A percentile compares a stretch with the other conserved stretches of the same genome.
Conservation (phyloP, 2,329 filamentous ascomycete genomes). For the Sporothrix humicola region DNA sequence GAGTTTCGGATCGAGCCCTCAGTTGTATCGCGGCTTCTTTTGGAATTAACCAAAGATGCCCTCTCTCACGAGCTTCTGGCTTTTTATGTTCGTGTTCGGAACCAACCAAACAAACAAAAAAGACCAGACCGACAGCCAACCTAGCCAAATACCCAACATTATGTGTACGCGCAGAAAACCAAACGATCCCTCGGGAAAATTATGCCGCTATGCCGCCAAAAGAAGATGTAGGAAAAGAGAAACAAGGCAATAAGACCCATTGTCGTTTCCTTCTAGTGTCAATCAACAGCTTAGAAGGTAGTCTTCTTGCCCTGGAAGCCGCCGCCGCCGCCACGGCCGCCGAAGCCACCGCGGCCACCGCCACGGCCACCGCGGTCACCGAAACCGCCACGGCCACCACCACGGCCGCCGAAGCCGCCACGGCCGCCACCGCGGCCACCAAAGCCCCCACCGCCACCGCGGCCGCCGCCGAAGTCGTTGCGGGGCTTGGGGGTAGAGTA, state of each 20-base stretch:
- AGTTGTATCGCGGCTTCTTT: constrained; percentile 57
- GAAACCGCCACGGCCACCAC: constrained; percentile 63
- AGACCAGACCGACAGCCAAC: constrained; percentile 63
- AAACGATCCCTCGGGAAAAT: constrained; percentile 49
- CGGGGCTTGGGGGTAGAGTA: constrained; percentile 72
- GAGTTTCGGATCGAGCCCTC: constrained; percentile 41
- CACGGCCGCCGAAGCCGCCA: constrained; percentile 58
- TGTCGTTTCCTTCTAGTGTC: not conserved
- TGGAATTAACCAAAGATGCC: not conserved
- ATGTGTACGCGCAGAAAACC: constrained; percentile 38
- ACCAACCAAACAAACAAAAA: not conserved
- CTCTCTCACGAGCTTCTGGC: constrained; percentile 29
- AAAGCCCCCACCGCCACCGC: constrained; percentile 44
- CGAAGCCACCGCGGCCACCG: constrained; percentile 58
- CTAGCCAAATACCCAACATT: constrained; percentile 52
- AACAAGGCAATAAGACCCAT: constrained; percentile 10
- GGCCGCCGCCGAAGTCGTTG: constrained; percentile 54
- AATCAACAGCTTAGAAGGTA: constrained; percentile 51
- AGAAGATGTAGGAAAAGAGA: constrained; percentile 16
- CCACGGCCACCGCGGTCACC: constrained; percentile 54
- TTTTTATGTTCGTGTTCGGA: not conserved
- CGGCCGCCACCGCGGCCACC: constrained; percentile 59
- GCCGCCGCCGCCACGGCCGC: constrained; percentile 65
- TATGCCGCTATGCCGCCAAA: constrained; percentile 12
- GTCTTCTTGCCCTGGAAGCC: constrained; percentile 82